Percentiles rank a stretch among this genome's conserved stretches.
Conservation (phyloP, 257 asterid species). For the Prunella vulgaris region DNA sequence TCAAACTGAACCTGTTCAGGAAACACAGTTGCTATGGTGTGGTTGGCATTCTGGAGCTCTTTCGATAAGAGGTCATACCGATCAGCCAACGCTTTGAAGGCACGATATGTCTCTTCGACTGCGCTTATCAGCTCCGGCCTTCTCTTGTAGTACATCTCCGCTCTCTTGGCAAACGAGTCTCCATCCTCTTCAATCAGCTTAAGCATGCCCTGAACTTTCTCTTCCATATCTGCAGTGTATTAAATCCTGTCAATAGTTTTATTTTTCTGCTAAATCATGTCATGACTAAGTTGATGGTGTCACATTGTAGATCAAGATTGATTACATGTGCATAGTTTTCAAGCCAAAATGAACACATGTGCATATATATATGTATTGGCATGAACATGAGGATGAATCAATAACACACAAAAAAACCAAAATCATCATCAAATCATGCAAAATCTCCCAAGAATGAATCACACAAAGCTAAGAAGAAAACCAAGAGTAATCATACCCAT, state of each 20-base stretch:
- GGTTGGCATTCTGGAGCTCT: constrained; percentile 69
- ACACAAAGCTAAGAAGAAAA: neutral
- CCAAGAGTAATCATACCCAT: constrained; percentile 26
- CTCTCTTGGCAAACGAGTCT: constrained; percentile 84
- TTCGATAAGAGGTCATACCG: constrained; percentile 72
- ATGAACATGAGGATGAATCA: neutral
- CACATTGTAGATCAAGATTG: neutral
- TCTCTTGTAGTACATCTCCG: constrained; percentile 85
- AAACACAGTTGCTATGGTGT: constrained; percentile 46
- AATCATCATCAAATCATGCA: neutral
- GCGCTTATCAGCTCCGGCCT: constrained; percentile 73
- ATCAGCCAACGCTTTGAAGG: constrained; percentile 78
- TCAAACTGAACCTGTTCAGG: constrained; percentile 50
- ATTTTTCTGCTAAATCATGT: too few relatives aligned
- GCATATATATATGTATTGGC: too few relatives aligned
- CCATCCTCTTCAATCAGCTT: constrained; percentile 85
- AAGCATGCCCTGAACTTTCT: constrained; percentile 59
- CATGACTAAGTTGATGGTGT: too few relatives aligned
- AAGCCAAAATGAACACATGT: too few relatives aligned
- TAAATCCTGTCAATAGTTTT: neutral
- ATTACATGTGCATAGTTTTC: too few relatives aligned
- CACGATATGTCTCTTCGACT: constrained; percentile 71
- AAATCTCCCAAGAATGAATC: neutral
- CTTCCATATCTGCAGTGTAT: constrained; percentile 70
- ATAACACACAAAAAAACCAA: neutral